Percentiles rank a stretch among this genome's conserved stretches.
Evolutionary conservation across 140 eudicot species (phyloP).

Genomic region (Oenanthe javanica): DNA sequence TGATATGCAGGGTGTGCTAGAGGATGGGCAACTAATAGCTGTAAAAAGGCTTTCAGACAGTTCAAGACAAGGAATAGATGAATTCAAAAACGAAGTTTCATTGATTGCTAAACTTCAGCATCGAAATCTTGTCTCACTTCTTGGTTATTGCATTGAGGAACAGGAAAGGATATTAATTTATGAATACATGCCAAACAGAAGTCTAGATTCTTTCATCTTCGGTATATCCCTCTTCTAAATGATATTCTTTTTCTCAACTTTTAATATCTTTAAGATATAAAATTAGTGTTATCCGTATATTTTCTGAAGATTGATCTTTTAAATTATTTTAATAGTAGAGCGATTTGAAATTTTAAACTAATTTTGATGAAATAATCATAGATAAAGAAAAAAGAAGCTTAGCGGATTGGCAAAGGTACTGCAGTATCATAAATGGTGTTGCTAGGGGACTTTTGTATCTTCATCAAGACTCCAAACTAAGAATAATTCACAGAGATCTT

Average conservation of each 20-base stretch:
- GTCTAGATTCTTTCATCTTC: neutral
- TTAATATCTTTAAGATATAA: neutral
- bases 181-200: slow-evolving; percentile 6
- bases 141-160: slow-evolving; percentile 8
- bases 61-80: slow-evolving; percentile 44
- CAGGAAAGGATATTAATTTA: neutral
- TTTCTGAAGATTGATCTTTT: too few species aligned
- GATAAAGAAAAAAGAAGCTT: neutral
- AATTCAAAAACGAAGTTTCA: slow-evolving; percentile 43
- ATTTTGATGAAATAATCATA: neutral
- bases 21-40: slow-evolving; percentile 1
- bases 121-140: slow-evolving; percentile 34
- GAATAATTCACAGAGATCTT: slow-evolving; percentile 9
- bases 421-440: neutral
- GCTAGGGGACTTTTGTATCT: slow-evolving; percentile 4
- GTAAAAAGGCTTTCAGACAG: neutral
- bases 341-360: neutral
- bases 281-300: too few species aligned
- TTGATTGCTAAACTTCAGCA: slow-evolving; percentile 48
- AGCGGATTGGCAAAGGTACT: neutral
- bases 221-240: neutral
- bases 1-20: slow-evolving; percentile 1
- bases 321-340: neutral
- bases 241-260: neutral
- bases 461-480: slow-evolving; percentile 9